Percentiles rank a stretch among this genome's conserved stretches.
These are phyloP conservation scores for Plenodomus tracheiphilus DNA, from an alignment of 2,329 filamentous ascomycete species.

Conservation along the genomic window DNA sequence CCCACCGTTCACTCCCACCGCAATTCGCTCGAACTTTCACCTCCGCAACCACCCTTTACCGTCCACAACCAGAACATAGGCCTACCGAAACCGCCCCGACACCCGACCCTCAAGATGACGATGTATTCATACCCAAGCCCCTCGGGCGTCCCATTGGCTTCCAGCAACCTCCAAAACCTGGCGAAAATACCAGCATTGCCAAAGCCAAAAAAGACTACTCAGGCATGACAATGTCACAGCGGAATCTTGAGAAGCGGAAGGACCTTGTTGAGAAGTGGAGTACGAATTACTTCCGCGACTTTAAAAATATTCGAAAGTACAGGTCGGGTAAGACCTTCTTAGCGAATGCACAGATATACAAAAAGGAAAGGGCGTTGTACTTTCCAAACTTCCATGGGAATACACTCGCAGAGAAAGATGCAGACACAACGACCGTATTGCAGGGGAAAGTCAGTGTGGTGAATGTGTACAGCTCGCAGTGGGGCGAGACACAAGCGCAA, in stretches of 20 bases:
- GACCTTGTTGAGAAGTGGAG: conserved; percentile 76
- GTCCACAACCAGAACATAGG: conserved; percentile 14
- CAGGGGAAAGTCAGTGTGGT: conserved; percentile 76
- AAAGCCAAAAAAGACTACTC: conserved; percentile 38
- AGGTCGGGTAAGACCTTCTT: conserved; percentile 89
- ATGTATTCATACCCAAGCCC: conserved; percentile 54
- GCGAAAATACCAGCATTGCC: conserved; percentile 83
- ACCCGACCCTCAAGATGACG: conserved; percentile 26
- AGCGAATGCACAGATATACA: conserved; percentile 82
- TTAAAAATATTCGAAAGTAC: conserved; percentile 77
- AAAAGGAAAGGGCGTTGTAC: conserved; percentile 78
- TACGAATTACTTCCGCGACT: conserved; percentile 95
- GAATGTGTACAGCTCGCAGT: conserved; percentile 77
- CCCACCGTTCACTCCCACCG: neutral
- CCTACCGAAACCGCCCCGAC: conserved; percentile 7
- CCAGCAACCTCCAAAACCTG: conserved; percentile 68
- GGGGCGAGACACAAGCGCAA: conserved; percentile 80
- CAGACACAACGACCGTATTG: conserved; percentile 76
- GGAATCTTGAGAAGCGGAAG: conserved; percentile 72
- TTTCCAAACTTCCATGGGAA: conserved; percentile 89
- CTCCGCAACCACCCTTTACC: conserved; percentile 24
- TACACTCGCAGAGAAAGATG: conserved; percentile 61
- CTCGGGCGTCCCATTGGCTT: conserved; percentile 81
- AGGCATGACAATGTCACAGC: conserved; percentile 36
- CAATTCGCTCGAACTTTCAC: conserved; percentile 26